phyloP scores from a whole-genome alignment of 163 green algal genomes.

The Trebouxia gelatinosa region DNA sequence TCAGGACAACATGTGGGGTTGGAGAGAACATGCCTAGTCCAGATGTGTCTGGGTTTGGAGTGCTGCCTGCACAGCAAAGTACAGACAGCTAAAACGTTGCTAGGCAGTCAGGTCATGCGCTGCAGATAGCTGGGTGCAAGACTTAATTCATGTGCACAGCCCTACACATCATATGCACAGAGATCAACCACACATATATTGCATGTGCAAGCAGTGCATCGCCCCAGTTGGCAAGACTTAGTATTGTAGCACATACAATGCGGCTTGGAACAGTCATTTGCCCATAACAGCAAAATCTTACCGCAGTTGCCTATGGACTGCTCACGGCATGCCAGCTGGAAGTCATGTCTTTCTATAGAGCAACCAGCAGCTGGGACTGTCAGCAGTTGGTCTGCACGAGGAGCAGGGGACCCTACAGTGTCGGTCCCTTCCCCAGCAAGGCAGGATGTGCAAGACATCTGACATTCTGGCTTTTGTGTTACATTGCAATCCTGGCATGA shows the following conservation, averaged over 20 bases:
- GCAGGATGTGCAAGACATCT: not conserved
- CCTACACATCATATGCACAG: not conserved
- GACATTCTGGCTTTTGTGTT: conserved; percentile 3
- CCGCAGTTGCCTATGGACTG: conserved; percentile 2
- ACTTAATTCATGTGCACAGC: not conserved
- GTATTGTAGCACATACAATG: not conserved
- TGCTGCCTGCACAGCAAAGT: not conserved
- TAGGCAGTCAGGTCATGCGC: too few species aligned
- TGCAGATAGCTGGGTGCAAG: too few species aligned
- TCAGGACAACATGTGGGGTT: too few species aligned
- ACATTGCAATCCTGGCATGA: conserved; percentile 6
- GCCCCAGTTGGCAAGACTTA: not conserved
- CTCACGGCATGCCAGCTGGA: not conserved
- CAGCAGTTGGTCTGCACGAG: not conserved
- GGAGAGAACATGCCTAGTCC: not conserved
- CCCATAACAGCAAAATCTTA: not conserved
- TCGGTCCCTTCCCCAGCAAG: conserved; percentile 8
- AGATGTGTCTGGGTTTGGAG: not conserved
- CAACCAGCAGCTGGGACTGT: conserved; percentile 1
- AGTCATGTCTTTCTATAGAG: not conserved
- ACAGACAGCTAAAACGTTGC: too few species aligned
- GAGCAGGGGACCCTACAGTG: not conserved
- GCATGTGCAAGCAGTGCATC: not conserved
- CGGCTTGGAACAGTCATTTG: not conserved
- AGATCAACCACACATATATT: not conserved